Percentiles rank a stretch among this genome's conserved stretches.
phyloP scores from a whole-genome alignment of 2,329 filamentous ascomycete species.

The Colletotrichum simmondsii region DNA sequence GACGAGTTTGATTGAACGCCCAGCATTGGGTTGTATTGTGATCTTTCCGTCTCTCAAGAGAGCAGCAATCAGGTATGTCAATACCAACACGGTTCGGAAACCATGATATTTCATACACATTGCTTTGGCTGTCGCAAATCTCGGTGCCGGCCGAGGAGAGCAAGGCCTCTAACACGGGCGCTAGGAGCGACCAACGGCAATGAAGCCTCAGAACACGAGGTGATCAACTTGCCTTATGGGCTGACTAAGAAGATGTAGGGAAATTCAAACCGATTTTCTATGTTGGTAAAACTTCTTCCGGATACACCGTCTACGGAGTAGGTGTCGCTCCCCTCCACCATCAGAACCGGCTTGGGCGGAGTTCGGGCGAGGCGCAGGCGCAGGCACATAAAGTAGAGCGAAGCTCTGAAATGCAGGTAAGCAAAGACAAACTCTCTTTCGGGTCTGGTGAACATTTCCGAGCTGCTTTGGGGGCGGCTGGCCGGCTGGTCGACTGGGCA shows the following conservation, averaged over 20 bases:
- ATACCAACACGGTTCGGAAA: background rate
- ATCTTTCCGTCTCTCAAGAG: background rate
- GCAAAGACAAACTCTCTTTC: conserved; percentile 28
- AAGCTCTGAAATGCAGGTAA: background rate
- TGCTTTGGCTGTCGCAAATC: background rate
- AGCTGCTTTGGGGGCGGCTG: conserved; percentile 14
- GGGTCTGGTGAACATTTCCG: conserved; percentile 12
- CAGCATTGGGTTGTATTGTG: too few relatives aligned
- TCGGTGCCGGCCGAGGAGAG: background rate
- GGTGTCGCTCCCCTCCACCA: background rate
- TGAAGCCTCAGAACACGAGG: background rate
- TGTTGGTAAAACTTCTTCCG: background rate
- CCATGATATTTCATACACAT: background rate
- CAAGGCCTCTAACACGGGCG: background rate
- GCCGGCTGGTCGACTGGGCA: conserved; percentile 26
- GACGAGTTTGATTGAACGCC: background rate
- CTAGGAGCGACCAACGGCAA: background rate
- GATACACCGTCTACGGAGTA: too few relatives aligned
- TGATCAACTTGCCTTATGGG: background rate
- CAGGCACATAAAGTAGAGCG: background rate
- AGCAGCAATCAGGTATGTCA: too few relatives aligned
- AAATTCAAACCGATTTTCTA: background rate
- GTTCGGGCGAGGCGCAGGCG: background rate
- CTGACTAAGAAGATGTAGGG: background rate
- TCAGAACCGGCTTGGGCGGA: background rate